Conservation (phyloP, 345 rosid species). For the Acer negundo region DNA sequence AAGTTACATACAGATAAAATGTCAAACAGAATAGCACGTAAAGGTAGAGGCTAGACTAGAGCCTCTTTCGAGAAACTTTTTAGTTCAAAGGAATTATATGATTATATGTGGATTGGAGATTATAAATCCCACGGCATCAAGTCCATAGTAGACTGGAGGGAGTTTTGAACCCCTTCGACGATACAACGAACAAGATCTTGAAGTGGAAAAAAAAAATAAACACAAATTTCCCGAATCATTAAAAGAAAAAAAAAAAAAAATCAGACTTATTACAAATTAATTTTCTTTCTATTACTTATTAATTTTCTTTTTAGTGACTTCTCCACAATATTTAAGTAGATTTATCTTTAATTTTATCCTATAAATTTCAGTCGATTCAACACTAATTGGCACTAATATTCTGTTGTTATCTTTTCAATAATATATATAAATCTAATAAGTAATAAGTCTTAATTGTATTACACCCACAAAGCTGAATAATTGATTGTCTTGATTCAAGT, state of each 20-base stretch:
- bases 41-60: too few relatives aligned
- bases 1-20: background rate
- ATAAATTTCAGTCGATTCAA: background rate
- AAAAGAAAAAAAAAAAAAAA: too few relatives aligned
- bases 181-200: constrained; percentile 79
- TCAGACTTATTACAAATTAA: too few relatives aligned
- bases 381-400: background rate
- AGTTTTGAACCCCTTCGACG: constrained; percentile 92
- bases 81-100: too few relatives aligned
- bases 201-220: too few relatives aligned
- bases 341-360: background rate
- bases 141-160: too few relatives aligned
- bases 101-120: constrained; percentile 71
- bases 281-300: background rate
- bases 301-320: background rate
- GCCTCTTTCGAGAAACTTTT: too few relatives aligned
- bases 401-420: too few relatives aligned
- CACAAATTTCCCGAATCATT: background rate
- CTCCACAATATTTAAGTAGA: background rate
- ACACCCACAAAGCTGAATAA: too few relatives aligned
- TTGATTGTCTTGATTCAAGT: too few relatives aligned
- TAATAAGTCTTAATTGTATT: background rate
- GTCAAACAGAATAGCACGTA: background rate
- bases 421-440: too few relatives aligned
- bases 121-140: constrained; percentile 75